Evolutionary conservation across 140 eudicot genomes (phyloP).

Genomic region (Erigeron philadelphicus): DNA sequence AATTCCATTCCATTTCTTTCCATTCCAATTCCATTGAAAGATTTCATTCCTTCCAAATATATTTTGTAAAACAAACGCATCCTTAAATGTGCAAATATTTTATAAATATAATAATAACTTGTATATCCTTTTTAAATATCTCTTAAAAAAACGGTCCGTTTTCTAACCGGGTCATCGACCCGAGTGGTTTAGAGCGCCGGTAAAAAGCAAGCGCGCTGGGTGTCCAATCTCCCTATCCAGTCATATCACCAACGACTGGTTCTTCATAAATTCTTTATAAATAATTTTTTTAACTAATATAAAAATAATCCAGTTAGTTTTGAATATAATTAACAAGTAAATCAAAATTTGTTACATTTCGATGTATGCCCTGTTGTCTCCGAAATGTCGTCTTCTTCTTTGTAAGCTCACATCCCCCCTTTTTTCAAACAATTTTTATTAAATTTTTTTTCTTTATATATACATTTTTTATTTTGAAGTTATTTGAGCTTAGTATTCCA

Average conservation of each 20-base stretch:
- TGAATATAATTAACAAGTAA: no score
- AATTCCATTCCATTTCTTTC: no score
- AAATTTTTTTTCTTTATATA: conserved; percentile 5
- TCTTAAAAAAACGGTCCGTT: no score
- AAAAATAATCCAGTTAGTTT: not conserved
- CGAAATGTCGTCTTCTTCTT: conserved; percentile 32
- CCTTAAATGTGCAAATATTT: no score
- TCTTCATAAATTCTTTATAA: conserved; percentile 4
- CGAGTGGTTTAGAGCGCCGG: conserved; percentile 23
- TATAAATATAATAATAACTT: no score
- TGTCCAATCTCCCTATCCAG: conserved; percentile 28
- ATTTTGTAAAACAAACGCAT: no score
- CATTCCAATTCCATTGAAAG: no score
- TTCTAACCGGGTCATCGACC: not conserved
- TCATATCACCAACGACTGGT: conserved; percentile 20
- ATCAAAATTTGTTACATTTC: conserved; percentile 14
- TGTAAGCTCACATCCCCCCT: conserved; percentile 25
- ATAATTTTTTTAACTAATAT: no score
- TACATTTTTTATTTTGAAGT: not conserved
- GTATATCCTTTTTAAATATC: no score
- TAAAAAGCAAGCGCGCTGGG: not conserved
- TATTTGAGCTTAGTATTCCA: conserved; percentile 7
- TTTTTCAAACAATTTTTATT: not conserved
- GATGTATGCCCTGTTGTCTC: conserved; percentile 33
- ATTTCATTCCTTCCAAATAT: no score